Conservation (phyloP, 2,329 filamentous ascomycete species). For the Alternaria ethzedia region DNA sequence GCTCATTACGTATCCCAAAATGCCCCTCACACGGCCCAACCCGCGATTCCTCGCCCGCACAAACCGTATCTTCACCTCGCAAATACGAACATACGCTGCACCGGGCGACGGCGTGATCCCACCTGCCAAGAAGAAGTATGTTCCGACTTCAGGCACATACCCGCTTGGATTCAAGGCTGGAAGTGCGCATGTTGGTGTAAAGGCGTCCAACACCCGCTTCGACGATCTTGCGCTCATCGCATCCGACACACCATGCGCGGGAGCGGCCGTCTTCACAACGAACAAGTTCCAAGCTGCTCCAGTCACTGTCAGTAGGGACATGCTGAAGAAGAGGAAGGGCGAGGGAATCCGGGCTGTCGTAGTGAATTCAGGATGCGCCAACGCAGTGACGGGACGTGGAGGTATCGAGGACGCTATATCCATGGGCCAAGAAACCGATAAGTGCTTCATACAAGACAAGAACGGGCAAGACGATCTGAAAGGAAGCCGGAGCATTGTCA, state of each 20-base stretch:
- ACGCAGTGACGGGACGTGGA: conserved; percentile 91
- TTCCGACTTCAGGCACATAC: conserved; percentile 84
- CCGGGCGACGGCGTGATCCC: conserved; percentile 68
- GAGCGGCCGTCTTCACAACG: conserved; percentile 93
- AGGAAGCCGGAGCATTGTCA: conserved; percentile 77
- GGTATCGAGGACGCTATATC: conserved; percentile 85
- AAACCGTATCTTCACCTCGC: conserved; percentile 36
- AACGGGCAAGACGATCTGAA: conserved; percentile 50
- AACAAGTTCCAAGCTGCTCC: conserved; percentile 98
- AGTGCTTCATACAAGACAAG: conserved; percentile 56
- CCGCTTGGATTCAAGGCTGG: conserved; percentile 88
- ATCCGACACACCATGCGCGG: conserved; percentile 84
- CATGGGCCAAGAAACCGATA: conserved; percentile 83
- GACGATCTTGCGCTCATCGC: conserved; percentile 89
- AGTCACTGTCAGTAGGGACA: conserved; percentile 80
- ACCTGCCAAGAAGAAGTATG: conserved; percentile 84
- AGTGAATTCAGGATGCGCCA: conserved; percentile 95
- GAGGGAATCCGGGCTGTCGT: conserved; percentile 79
- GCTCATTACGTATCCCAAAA: conserved; percentile 11
- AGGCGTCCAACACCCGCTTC: conserved; percentile 87
- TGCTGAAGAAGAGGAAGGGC: conserved; percentile 71
- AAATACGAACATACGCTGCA: conserved; percentile 64
- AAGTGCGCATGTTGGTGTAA: conserved; percentile 90
- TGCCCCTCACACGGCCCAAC: conserved; percentile 42
- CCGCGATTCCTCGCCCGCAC: conserved; percentile 35